A percentile compares a stretch with the other conserved stretches of the same genome.
Conservation (phyloP, 73 alveolate genomes). For the Blepharisma stoltei region DNA sequence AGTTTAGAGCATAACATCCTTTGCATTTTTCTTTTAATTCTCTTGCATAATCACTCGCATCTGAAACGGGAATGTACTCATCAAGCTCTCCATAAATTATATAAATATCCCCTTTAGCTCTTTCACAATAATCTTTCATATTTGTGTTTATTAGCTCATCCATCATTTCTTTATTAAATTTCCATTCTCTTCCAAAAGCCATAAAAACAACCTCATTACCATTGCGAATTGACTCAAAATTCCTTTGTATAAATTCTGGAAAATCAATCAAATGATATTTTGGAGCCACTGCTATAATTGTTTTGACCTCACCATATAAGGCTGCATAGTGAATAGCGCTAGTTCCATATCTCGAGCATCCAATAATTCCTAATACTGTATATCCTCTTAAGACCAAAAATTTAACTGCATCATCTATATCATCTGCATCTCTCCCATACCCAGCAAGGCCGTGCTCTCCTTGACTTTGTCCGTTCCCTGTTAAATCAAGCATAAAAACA, state of each 20-base stretch:
- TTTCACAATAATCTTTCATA: neutral
- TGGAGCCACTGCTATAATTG: neutral
- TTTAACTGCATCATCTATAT: neutral
- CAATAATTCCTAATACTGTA: neutral
- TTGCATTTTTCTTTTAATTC: no score
- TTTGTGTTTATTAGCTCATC: neutral
- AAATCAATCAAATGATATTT: neutral
- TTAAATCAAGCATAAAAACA: neutral
- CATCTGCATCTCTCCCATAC: neutral
- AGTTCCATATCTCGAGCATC: neutral
- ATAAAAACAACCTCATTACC: neutral
- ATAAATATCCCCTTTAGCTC: neutral
- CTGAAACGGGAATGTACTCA: neutral
- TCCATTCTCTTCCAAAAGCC: neutral
- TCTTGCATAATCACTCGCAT: no score
- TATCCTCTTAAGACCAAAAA: neutral
- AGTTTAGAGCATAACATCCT: no score
- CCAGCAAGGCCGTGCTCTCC: neutral
- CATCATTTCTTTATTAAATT: neutral
- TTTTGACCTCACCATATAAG: neutral
- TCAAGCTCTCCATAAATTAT: neutral
- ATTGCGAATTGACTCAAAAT: neutral
- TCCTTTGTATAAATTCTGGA: neutral
- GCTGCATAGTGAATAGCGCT: neutral
- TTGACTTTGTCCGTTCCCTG: neutral